Evolutionary conservation across 805 yeast species (phyloP), one percentile per base, ranked within the genome.

Genomic region (Metschnikowia hibisci): DNA sequence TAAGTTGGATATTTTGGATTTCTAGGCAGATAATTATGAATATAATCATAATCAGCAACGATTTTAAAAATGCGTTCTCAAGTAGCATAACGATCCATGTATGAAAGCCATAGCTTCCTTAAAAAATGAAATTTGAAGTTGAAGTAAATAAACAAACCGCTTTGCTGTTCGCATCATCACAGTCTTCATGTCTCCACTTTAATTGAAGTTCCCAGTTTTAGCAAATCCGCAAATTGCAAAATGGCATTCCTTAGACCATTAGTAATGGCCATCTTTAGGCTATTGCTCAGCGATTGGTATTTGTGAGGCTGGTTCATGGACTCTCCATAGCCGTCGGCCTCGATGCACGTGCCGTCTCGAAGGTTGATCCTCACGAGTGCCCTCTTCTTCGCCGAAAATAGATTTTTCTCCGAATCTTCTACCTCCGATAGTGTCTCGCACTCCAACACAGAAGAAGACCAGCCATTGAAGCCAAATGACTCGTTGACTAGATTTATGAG

Each of bases 391-490:
- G 60, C 57, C 5, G 63, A 54, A 46, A 41, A 54, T 18, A 50
- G 35, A 36, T 32, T n/a, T 12, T 59, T 43, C 40, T 58, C 50
- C 16, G 54, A 55, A 35, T 65, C 54, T 13, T 58, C 51, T 6
- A 51, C 53, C 25, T 55, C 55, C 14, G 39, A 41, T 16, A 55
- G 49, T 7, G 43, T 41, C 3, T 43, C 45, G 30, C 56, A 59
- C 4, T 55, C 58, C 10, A 68, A 22, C 1, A 79, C 60, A 37
- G 67, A 68, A 26, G 75, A 64, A 6, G 72, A 67, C 84, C 84
- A 80, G 7, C 84, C 84, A 46, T 76, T 67, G 53, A 63, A 75
- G 0, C 83, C 84, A 59, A 77, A 79, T 0, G 71, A 58, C 30
- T 73, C 76, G 45, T 79, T 79, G 1, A 80, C 78, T 43, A 71